These are phyloP conservation scores for Vishniacozyma victoriae DNA, from an alignment of 768 basidiomycete species.

Conservation along the genomic window DNA sequence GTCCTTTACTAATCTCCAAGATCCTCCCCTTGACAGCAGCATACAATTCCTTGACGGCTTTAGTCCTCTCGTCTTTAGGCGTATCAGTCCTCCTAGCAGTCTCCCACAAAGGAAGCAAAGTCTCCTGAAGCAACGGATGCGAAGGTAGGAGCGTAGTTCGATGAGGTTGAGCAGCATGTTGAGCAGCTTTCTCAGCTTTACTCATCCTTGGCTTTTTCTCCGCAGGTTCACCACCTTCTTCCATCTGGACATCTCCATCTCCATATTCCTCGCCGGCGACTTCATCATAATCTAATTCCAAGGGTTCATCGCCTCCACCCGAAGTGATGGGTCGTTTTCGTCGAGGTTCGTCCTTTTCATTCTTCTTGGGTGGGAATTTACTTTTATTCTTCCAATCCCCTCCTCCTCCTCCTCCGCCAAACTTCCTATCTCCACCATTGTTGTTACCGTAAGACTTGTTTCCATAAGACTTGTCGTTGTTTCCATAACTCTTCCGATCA, in stretches of 20 bases:
- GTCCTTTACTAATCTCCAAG: constrained; percentile 80
- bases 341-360: background rate
- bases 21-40: constrained; percentile 70
- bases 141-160: constrained; percentile 43
- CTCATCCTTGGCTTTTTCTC: constrained; percentile 29
- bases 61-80: constrained; percentile 63
- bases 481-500: background rate
- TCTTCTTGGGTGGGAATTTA: background rate
- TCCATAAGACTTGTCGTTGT: background rate
- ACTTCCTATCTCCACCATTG: background rate
- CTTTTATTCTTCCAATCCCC: background rate
- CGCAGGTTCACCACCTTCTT: constrained; percentile 14
- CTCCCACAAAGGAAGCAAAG: constrained; percentile 43
- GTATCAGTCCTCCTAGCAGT: constrained; percentile 48
- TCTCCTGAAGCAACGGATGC: constrained; percentile 42
- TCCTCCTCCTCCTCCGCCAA: background rate
- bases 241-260: constrained; percentile 24
- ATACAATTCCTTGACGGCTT: constrained; percentile 70
- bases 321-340: constrained; percentile 31
- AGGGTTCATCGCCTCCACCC: constrained; percentile 27
- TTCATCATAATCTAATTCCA: constrained; percentile 11
- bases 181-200: constrained; percentile 39
- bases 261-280: constrained; percentile 19
- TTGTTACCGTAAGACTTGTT: background rate
- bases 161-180: constrained; percentile 45